These are phyloP conservation scores for Prunus salicina DNA, from an alignment of 306 rosid genomes.

Conservation along the genomic window DNA sequence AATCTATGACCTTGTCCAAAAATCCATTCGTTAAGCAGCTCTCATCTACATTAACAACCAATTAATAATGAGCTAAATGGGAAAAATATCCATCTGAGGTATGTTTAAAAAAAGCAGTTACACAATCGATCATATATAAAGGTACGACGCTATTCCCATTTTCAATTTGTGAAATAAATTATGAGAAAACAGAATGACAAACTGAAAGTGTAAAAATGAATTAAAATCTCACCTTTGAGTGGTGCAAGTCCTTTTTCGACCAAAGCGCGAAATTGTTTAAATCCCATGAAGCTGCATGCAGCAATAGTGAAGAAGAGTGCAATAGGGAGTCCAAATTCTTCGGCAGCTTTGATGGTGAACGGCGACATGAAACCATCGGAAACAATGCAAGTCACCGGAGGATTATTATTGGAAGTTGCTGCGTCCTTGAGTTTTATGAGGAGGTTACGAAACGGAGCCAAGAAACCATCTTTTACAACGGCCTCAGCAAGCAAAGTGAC, in stretches of 20 bases:
- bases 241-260: background rate
- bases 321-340: background rate
- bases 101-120: no score
- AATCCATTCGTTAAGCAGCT: background rate
- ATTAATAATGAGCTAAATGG: no score
- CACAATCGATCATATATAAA: no score
- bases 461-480: background rate
- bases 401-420: background rate
- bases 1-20: no score
- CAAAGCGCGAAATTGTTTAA: background rate
- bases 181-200: background rate
- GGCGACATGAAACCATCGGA: constrained; percentile 10
- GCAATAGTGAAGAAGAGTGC: constrained; percentile 2
- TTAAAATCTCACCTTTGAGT: background rate
- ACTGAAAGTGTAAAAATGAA: background rate
- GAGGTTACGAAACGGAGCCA: background rate
- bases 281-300: constrained; percentile 2
- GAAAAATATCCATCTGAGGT: background rate
- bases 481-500: background rate
- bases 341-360: background rate
- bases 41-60: background rate
- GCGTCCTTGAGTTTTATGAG: background rate
- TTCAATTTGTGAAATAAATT: no score
- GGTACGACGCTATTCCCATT: no score
- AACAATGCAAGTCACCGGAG: background rate